Base-by-base conservation (phyloP, 2,329 filamentous ascomycete genomes). In the Sarocladium brachiariae region DNA sequence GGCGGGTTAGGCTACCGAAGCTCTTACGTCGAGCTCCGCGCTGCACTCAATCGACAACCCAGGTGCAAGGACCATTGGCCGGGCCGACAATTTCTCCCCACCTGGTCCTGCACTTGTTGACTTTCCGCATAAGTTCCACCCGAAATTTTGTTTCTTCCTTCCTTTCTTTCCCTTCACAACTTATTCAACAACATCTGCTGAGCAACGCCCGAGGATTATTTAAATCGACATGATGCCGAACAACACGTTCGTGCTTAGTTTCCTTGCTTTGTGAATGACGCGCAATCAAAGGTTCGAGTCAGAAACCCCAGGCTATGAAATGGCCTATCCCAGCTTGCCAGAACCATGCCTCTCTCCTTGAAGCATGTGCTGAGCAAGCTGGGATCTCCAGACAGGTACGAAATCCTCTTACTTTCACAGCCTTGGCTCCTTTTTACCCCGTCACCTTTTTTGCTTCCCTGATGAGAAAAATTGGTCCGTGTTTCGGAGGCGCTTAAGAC, bases 401-500 rank as follows among this genome's bases (percentile, higher is more conserved):
- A 27, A 41, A 55, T 55, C 52, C 50, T 59, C 52, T 55, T 56
- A n/a, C 53, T 52, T 56, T 33, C 13, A 6, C 9, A 16, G 24
- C 19, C 18, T 23, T 31, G 25, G 2, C 21, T 43, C 33, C 35
- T 19, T 47, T 19, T 52, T 41, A 30, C 9, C 38, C 3, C 18
- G 8, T 50, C 47, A 50, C 51, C 59, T 52, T 23, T 3, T 43
- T 43, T 43, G 23, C 39, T 27, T 35, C 33, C 53, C 59, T 70
- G 87, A 91, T 90, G 87, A 91, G 78, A 86, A 78, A 77, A 77
- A 84, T 91, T 91, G 86, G 88, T 92, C 88, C 87, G 87, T 92
- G 87, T 93, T 92, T 83, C 88, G 81, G 86, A 92, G 68, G 85
- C 83, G 86, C 80, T 89, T 87, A 92, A 92, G 87, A 91, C 86